These are phyloP conservation scores for Suillus weaverae DNA, from an alignment of 768 basidiomycete species.

Conservation along the genomic window DNA sequence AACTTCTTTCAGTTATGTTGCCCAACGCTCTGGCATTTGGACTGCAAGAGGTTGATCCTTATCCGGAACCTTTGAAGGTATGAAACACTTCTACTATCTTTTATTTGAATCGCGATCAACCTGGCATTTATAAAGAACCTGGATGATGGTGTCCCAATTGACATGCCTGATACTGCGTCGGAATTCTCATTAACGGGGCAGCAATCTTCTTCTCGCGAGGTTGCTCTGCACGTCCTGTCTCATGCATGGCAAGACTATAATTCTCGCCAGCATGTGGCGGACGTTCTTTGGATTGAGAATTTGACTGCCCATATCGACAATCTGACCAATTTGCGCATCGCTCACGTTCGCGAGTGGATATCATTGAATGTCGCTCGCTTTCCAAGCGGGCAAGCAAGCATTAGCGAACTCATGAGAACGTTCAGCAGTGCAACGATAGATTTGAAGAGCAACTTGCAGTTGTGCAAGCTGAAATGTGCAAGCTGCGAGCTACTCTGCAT, in stretches of 20 bases:
- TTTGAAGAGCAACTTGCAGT: not conserved
- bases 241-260: conserved; percentile 30
- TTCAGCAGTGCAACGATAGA: not conserved
- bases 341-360: conserved; percentile 54
- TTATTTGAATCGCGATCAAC: not conserved
- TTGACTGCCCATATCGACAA: conserved; percentile 40
- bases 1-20: conserved; percentile 42
- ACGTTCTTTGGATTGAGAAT: conserved; percentile 42
- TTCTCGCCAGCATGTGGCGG: conserved; percentile 36
- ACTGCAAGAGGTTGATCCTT: conserved; percentile 43
- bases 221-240: not conserved
- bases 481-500: not conserved
- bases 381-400: conserved; percentile 40
- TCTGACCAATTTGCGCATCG: conserved; percentile 43
- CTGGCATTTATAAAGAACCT: conserved; percentile 40
- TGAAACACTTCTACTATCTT: conserved; percentile 5
- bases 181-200: conserved; percentile 32
- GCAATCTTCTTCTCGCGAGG: not conserved
- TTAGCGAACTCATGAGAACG: conserved; percentile 38
- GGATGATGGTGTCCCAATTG: conserved; percentile 46
- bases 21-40: conserved; percentile 51
- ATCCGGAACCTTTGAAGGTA: conserved; percentile 54
- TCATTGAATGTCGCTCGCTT: conserved; percentile 49
- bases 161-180: conserved; percentile 36
- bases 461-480: not conserved